Percentiles rank a stretch among this genome's conserved stretches.
Evolutionary conservation across 2,329 filamentous ascomycete genomes (phyloP).

Genomic region (Ophiostoma perfectum): DNA sequence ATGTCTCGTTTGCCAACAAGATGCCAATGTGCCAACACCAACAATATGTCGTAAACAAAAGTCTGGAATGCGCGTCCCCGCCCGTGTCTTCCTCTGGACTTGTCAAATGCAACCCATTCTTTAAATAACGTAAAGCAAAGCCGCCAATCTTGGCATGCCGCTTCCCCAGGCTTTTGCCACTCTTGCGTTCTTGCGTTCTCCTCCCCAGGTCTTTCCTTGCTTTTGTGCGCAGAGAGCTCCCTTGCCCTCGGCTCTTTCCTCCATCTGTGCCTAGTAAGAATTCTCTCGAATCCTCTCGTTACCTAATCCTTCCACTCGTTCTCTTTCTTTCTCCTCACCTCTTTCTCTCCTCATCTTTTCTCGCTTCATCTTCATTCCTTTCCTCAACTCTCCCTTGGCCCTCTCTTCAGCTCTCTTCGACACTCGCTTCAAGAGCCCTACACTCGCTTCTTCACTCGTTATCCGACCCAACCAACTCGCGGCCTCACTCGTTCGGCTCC

Average conservation of each 20-base stretch:
- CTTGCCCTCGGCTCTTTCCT: neutral
- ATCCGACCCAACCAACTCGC: neutral
- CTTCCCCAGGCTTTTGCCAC: conserved; percentile 2
- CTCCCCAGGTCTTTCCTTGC: neutral
- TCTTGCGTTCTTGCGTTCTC: neutral
- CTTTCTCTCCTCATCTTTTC: too few species aligned
- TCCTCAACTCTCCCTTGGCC: too few species aligned
- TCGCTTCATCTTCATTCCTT: too few species aligned
- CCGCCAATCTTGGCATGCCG: neutral
- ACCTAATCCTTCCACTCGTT: neutral
- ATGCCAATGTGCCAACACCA: neutral
- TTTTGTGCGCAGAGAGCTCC: neutral
- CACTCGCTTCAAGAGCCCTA: neutral
- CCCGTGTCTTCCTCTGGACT: neutral
- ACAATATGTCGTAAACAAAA: neutral
- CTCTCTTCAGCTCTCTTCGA: neutral
- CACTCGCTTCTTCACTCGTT: conserved; percentile 13
- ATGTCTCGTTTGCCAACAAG: neutral
- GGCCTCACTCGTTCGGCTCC: neutral
- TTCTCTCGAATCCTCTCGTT: neutral
- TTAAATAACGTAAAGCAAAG: neutral
- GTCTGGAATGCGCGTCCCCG: conserved; percentile 1
- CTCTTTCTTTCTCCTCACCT: neutral
- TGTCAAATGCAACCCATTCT: neutral
- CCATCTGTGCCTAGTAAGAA: neutral